phyloP scores from a whole-genome alignment of 306 rosid species.

The Mucuna pruriens region DNA sequence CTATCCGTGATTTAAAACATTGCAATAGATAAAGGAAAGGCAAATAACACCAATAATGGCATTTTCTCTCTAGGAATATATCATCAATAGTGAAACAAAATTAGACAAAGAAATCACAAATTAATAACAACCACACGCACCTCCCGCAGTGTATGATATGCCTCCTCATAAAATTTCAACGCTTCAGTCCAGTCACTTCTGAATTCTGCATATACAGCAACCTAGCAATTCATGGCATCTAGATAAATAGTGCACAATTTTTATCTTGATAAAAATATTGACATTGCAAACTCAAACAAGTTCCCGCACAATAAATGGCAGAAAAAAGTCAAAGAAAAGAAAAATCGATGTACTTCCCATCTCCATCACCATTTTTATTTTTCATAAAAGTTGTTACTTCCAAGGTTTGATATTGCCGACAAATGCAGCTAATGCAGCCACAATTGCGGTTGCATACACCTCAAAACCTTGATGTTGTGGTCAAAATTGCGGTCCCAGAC shows the following conservation, averaged over 20 bases:
- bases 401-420: too few species aligned
- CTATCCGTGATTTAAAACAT: too few species aligned
- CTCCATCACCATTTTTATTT: not conserved
- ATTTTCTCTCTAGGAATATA: constrained; percentile 8
- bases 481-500: too few species aligned
- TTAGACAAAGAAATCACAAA: constrained; percentile 25
- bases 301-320: constrained; percentile 1
- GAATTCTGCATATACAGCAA: constrained; percentile 96
- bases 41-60: constrained; percentile 16
- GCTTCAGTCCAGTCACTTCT: constrained; percentile 96
- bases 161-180: constrained; percentile 86
- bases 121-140: constrained; percentile 44
- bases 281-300: constrained; percentile 30
- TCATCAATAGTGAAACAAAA: constrained; percentile 20
- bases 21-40: not conserved
- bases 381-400: not conserved
- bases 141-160: constrained; percentile 85
- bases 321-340: constrained; percentile 8
- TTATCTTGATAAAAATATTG: constrained; percentile 33
- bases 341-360: not conserved
- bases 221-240: constrained; percentile 66
- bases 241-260: constrained; percentile 47
- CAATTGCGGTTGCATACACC: not conserved
- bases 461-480: not conserved
- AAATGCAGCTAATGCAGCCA: too few species aligned